phyloP scores from a whole-genome alignment of 257 asterid genomes.

The Solanum microdontum region DNA sequence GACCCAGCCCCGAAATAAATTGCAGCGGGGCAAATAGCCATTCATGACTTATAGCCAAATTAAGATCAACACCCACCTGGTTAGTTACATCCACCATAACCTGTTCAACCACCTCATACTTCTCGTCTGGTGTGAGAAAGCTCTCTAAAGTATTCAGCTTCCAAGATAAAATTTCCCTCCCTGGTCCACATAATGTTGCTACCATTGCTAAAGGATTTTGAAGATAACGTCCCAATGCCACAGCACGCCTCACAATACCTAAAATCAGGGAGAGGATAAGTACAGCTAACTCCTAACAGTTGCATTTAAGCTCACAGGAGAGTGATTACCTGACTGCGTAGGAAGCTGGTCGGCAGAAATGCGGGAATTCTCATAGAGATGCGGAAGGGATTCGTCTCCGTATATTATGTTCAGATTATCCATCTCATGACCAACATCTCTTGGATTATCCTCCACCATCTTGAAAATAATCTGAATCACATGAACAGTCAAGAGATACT shows the following conservation, averaged over 20 bases:
- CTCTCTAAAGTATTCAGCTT: constrained; percentile 71
- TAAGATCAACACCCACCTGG: constrained; percentile 85
- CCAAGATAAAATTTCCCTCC: constrained; percentile 90
- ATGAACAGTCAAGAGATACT: neutral
- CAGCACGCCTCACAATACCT: constrained; percentile 95
- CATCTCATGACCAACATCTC: constrained; percentile 95
- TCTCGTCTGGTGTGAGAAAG: constrained; percentile 93
- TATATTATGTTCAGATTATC: constrained; percentile 82
- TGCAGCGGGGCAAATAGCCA: constrained; percentile 94
- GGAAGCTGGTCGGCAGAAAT: constrained; percentile 93
- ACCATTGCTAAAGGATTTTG: constrained; percentile 93
- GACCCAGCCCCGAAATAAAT: constrained; percentile 91
- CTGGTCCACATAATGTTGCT: constrained; percentile 90
- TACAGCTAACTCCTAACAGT: neutral
- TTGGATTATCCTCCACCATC: constrained; percentile 97
- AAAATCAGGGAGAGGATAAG: constrained; percentile 1
- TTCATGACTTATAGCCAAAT: constrained; percentile 52
- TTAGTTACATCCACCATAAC: constrained; percentile 89
- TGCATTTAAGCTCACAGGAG: constrained; percentile 2
- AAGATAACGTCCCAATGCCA: constrained; percentile 84
- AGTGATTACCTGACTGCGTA: constrained; percentile 61
- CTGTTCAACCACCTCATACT: constrained; percentile 78
- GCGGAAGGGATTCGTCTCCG: constrained; percentile 96
- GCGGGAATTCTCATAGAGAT: constrained; percentile 85
- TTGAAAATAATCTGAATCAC: constrained; percentile 72